A percentile compares a stretch with the other conserved stretches of the same genome.
phyloP scores from a whole-genome alignment of 2,329 filamentous ascomycete genomes.

The Cercospora beticola region DNA sequence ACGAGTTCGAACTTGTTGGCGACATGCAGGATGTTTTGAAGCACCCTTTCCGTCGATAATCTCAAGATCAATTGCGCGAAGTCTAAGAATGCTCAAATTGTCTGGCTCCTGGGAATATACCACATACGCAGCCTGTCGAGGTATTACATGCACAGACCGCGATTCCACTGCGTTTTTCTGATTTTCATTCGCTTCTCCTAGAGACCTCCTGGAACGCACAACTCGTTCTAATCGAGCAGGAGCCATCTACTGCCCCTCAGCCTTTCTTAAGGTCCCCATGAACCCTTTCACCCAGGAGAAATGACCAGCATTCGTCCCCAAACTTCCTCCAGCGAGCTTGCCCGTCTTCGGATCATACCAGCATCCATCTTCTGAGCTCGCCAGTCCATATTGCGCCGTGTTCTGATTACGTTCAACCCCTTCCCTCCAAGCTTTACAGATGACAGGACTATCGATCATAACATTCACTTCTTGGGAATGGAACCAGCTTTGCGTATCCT shows the following conservation, averaged over 20 bases:
- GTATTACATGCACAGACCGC: background rate
- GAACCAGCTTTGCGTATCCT: slow-evolving; percentile 78
- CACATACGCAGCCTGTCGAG: background rate
- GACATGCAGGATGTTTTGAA: background rate
- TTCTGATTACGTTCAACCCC: slow-evolving; percentile 59
- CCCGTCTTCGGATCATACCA: slow-evolving; percentile 56
- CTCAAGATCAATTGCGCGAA: background rate
- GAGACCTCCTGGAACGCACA: background rate
- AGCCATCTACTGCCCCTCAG: slow-evolving; percentile 16
- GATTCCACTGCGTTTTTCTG: background rate
- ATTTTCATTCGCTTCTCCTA: background rate
- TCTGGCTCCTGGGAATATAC: background rate
- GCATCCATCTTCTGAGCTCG: slow-evolving; percentile 56
- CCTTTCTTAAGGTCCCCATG: slow-evolving; percentile 25
- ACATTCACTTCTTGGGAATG: slow-evolving; percentile 77
- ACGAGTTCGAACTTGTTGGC: background rate
- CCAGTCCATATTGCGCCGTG: slow-evolving; percentile 59
- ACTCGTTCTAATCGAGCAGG: background rate
- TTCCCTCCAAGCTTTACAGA: slow-evolving; percentile 51
- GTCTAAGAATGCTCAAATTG: background rate
- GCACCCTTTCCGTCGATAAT: background rate
- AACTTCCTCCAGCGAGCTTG: slow-evolving; percentile 43
- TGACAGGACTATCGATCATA: slow-evolving; percentile 63
- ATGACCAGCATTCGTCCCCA: slow-evolving; percentile 42
- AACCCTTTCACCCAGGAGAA: slow-evolving; percentile 26